Evolutionary conservation across 139 green algal species (phyloP).

Genomic region (Gonium pectorale): DNA sequence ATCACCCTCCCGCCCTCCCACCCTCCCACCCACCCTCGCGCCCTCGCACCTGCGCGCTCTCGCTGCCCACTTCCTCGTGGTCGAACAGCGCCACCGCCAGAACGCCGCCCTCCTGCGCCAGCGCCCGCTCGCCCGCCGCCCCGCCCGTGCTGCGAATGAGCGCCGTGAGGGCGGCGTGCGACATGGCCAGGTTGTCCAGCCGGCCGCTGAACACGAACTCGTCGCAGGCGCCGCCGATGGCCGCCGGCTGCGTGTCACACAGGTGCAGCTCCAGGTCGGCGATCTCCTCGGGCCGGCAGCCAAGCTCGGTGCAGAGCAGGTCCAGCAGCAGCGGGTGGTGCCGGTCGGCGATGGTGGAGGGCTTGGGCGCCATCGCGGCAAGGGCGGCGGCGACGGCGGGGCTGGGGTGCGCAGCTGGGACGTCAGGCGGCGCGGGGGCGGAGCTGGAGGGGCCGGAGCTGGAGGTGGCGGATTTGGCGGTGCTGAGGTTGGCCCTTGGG

Average conservation of each 20-base stretch:
- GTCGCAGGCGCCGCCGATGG: conserved; percentile 73
- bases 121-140: conserved; percentile 4
- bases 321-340: conserved; percentile 86
- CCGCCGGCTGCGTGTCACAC: conserved; percentile 86
- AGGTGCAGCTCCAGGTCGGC: conserved; percentile 96
- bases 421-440: background rate
- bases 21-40: background rate
- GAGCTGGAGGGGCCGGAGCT: too few relatives aligned
- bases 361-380: background rate
- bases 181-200: conserved; percentile 96
- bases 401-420: background rate
- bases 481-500: conserved; percentile 55
- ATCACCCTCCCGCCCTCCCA: too few relatives aligned
- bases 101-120: conserved; percentile 78
- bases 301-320: conserved; percentile 69
- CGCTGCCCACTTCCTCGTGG: conserved; percentile 93
- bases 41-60: conserved; percentile 69
- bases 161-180: conserved; percentile 77
- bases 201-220: conserved; percentile 93
- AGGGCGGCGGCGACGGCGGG: background rate
- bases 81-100: conserved; percentile 94
- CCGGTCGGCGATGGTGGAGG: too few relatives aligned
- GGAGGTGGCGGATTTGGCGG: too few relatives aligned
- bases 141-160: conserved; percentile 66
- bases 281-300: conserved; percentile 73